Conservation (phyloP, 1,284 basidiomycete species). For the Boletus smithii region DNA sequence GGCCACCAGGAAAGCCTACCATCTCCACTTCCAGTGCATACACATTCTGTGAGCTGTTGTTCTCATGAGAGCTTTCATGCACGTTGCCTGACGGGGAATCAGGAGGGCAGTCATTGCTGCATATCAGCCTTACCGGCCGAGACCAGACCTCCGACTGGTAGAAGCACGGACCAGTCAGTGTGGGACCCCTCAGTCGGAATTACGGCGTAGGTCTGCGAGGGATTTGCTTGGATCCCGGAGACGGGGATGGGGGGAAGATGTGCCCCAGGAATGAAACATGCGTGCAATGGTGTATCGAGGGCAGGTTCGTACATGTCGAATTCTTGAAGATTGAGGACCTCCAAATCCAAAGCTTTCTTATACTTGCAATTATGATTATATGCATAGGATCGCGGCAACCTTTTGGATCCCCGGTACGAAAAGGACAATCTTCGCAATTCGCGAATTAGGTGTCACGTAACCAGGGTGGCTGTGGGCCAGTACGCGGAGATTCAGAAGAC, state of each 20-base stretch:
- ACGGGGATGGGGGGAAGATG: background rate
- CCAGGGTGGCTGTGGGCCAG: background rate
- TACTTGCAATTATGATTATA: background rate
- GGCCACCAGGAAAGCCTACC: background rate
- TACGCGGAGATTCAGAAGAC: too few species aligned
- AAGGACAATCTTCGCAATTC: background rate
- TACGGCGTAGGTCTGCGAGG: background rate
- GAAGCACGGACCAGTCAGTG: background rate
- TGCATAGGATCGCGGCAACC: background rate
- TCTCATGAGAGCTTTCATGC: background rate
- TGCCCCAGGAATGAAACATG: background rate
- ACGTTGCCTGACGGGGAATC: conserved; percentile 1
- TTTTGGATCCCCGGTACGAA: background rate
- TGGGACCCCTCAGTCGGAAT: background rate
- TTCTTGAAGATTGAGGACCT: background rate
- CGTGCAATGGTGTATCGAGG: background rate
- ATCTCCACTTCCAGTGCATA: background rate
- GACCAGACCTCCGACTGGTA: background rate
- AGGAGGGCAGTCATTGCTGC: background rate
- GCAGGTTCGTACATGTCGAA: conserved; percentile 4
- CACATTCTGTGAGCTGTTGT: background rate
- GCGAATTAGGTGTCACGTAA: background rate
- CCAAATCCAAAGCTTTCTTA: conserved; percentile 4
- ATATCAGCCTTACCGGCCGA: background rate
- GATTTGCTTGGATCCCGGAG: background rate